Percentiles rank a stretch among this genome's conserved stretches.
phyloP scores from a whole-genome alignment of 805 yeast genomes.

The Komagataella phaffii region DNA sequence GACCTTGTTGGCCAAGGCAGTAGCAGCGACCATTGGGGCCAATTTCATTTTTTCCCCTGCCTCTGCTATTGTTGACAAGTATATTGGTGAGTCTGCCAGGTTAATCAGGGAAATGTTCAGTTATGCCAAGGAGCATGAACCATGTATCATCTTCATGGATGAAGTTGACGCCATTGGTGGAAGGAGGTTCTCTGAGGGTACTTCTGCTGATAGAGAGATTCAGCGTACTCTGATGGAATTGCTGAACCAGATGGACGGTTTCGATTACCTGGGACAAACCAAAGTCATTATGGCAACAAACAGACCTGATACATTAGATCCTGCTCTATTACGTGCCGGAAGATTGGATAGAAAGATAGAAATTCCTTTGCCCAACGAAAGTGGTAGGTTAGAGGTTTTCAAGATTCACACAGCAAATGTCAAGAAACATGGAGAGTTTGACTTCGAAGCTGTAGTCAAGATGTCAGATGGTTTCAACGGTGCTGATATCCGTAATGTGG shows the following conservation, averaged over 20 bases:
- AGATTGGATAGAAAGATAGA: slow-evolving; percentile 94
- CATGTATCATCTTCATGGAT: slow-evolving; percentile 96
- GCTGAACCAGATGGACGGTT: slow-evolving; percentile 97
- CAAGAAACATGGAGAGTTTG: slow-evolving; percentile 87
- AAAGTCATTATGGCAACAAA: slow-evolving; percentile 99
- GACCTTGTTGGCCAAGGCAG: slow-evolving; percentile 91
- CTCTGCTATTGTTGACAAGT: slow-evolving; percentile 93
- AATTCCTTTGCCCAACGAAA: slow-evolving; percentile 91
- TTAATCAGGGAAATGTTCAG: slow-evolving; percentile 96
- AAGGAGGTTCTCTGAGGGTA: slow-evolving; percentile 93
- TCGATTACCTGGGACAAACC: slow-evolving; percentile 91
- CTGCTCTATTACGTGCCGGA: slow-evolving; percentile 94
- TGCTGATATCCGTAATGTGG: slow-evolving; percentile 92
- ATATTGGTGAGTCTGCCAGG: slow-evolving; percentile 96
- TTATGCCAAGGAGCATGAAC: slow-evolving; percentile 95
- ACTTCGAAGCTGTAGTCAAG: slow-evolving; percentile 92
- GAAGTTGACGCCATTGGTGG: slow-evolving; percentile 99
- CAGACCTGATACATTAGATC: slow-evolving; percentile 96
- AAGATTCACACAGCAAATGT: slow-evolving; percentile 85
- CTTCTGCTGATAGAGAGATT: slow-evolving; percentile 96
- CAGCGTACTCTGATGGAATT: slow-evolving; percentile 97
- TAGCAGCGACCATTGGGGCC: slow-evolving; percentile 97
- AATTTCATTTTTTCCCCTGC: slow-evolving; percentile 98
- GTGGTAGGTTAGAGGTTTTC: slow-evolving; percentile 85
- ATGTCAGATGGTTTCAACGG: slow-evolving; percentile 99